Percentiles rank a stretch among this genome's conserved stretches.
Evolutionary conservation across 2,329 filamentous ascomycete genomes (phyloP).

Genomic region (Aspergillus latus): DNA sequence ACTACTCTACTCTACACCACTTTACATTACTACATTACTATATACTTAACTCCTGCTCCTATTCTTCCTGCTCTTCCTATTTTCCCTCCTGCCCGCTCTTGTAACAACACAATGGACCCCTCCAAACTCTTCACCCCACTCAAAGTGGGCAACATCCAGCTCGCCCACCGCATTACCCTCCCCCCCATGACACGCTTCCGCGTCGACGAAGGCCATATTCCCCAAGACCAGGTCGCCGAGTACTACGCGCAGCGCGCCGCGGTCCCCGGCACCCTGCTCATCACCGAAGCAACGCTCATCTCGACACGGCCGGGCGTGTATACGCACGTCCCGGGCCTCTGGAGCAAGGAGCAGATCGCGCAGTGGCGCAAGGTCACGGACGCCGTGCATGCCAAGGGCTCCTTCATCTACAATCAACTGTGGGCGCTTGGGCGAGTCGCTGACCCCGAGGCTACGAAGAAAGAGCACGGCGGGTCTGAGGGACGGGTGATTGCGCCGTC

Average conservation of each 20-base stretch:
- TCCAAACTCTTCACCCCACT: slow-evolving; percentile 41
- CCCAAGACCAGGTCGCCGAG: slow-evolving; percentile 45
- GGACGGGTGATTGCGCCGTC: slow-evolving; percentile 26
- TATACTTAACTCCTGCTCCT: background rate
- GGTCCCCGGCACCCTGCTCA: slow-evolving; percentile 56
- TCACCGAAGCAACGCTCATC: slow-evolving; percentile 59
- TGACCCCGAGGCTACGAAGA: slow-evolving; percentile 31
- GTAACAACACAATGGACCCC: slow-evolving; percentile 15
- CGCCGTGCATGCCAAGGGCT: slow-evolving; percentile 62
- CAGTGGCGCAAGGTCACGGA: slow-evolving; percentile 62
- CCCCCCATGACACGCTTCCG: slow-evolving; percentile 60
- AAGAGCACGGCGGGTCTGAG: slow-evolving; percentile 14
- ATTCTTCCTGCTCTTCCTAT: background rate
- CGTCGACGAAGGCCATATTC: slow-evolving; percentile 51
- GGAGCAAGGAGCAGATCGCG: slow-evolving; percentile 55
- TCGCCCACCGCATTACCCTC: slow-evolving; percentile 54
- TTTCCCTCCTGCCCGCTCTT: background rate
- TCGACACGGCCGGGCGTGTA: slow-evolving; percentile 49
- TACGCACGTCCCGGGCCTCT: slow-evolving; percentile 59
- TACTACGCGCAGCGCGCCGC: slow-evolving; percentile 57
- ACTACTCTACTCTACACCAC: background rate
- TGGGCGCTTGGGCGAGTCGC: slow-evolving; percentile 62
- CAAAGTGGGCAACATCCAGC: slow-evolving; percentile 40
- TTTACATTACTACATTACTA: background rate
- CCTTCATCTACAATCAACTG: slow-evolving; percentile 62